Base-by-base conservation (phyloP, 2,329 filamentous ascomycete genomes). In the Allantophomopsis cytisporea region DNA sequence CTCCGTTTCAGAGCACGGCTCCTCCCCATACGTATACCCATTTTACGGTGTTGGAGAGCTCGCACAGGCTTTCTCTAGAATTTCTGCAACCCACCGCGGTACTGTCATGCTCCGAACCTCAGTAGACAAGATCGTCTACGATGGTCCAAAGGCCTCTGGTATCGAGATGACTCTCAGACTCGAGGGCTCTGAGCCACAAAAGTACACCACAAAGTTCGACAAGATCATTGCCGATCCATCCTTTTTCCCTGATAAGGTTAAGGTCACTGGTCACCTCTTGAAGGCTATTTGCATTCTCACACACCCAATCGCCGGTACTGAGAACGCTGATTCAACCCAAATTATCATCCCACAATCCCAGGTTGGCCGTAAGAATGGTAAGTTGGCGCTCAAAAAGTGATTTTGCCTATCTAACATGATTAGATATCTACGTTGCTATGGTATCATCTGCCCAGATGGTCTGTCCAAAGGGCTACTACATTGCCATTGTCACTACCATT, bases 21-120 rank as follows among this genome's bases (percentile, higher is more conserved):
- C 95, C 66, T 96, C 88, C 11, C 93, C 91, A 35, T 98, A 96
- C 70, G 96, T 98, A 68, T 98, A 98, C 71, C 93, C 91, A 37
- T 79, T 96, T 23, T 98, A 98, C 66, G 91, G 91, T 45, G 78
- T 98, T 37, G 91, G 84, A 59, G 91, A 98, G 68, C 81, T 98
- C 41, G 93, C 91, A 30, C 91, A 98, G 65, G 89, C 89, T 43
- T 98, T 98, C 55, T 91, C 91, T 47, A 88, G 91, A 61, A 76
- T 98, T 40, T 95, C 88, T 32, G 91, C 91, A 60, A 96, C 98
- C 64, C 96, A 98, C 59, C 91, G 91, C 48, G 91, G 91, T 52
- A 98, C 91, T 38, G 98, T 98, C 68, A 98, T 98, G 88, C 80
- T 98, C 55, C 96, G 96, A 71, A 94, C 91, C 51, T 78, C 79